phyloP scores from a whole-genome alignment of 768 basidiomycete species.

The Phlebiopsis flavidoalba region DNA sequence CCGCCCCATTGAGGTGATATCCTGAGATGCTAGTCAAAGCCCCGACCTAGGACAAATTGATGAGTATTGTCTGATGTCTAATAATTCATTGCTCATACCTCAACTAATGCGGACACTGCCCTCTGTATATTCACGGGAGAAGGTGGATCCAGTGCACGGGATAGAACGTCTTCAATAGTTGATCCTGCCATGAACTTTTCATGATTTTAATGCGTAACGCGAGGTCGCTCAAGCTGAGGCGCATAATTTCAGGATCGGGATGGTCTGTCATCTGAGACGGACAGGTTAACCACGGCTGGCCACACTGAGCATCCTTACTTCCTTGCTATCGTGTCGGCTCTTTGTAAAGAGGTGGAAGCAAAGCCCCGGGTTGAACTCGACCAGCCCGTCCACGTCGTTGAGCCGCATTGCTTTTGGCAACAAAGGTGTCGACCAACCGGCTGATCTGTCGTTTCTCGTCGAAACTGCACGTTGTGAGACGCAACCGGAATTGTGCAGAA shows the following conservation, averaged over 20 bases:
- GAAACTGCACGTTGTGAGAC: conserved; percentile 45
- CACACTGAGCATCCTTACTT: conserved; percentile 17
- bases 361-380: conserved; percentile 80
- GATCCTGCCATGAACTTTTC: conserved; percentile 78
- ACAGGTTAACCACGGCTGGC: conserved; percentile 22
- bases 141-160: conserved; percentile 87
- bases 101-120: conserved; percentile 86
- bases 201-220: conserved; percentile 91
- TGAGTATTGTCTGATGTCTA: no score
- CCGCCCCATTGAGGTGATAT: conserved; percentile 92
- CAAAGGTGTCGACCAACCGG: conserved; percentile 84
- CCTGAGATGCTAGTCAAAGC: conserved; percentile 82
- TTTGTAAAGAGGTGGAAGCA: conserved; percentile 97
- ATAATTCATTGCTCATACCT: conserved; percentile 37
- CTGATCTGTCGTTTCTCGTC: conserved; percentile 97
- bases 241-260: conserved; percentile 93
- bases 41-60: conserved; percentile 39
- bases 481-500: conserved; percentile 8
- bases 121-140: conserved; percentile 80
- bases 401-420: conserved; percentile 87
- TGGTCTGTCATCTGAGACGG: conserved; percentile 64
- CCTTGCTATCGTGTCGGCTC: conserved; percentile 75
- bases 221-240: conserved; percentile 88
- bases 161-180: conserved; percentile 87
- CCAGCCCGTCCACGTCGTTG: conserved; percentile 90